Evolutionary conservation across 805 yeast species (phyloP).

Genomic region (Kodamaea lidongshanica): DNA sequence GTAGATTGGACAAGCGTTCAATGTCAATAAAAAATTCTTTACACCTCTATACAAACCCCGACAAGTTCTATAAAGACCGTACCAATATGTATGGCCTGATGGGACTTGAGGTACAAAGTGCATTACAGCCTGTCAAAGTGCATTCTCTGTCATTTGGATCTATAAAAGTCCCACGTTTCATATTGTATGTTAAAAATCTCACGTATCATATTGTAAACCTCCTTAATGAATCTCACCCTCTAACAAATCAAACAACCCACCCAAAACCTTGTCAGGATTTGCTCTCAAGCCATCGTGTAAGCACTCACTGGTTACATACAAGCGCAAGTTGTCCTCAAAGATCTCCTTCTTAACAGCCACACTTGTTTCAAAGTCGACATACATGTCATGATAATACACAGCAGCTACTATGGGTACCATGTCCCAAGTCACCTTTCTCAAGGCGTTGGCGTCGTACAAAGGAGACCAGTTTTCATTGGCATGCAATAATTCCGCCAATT

Average conservation of each 20-base stretch:
- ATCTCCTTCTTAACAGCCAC: constrained; percentile 28
- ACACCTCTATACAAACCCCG: too few relatives aligned
- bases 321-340: constrained; percentile 30
- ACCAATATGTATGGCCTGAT: too few relatives aligned
- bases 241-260: constrained; percentile 33
- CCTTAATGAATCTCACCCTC: constrained; percentile 34
- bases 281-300: constrained; percentile 48
- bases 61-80: too few relatives aligned
- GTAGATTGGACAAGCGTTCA: too few relatives aligned
- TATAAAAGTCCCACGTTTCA: too few relatives aligned
- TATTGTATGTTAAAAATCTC: too few relatives aligned
- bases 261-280: constrained; percentile 34
- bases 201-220: too few relatives aligned
- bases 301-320: constrained; percentile 41
- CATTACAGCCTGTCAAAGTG: too few relatives aligned
- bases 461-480: constrained; percentile 28
- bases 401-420: constrained; percentile 46
- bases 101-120: too few relatives aligned
- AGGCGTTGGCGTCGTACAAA: constrained; percentile 28
- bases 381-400: constrained; percentile 44
- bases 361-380: constrained; percentile 43
- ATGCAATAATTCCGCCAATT: constrained; percentile 36
- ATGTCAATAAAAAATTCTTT: too few relatives aligned
- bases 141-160: too few relatives aligned
- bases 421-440: constrained; percentile 26